Percentiles rank a stretch among this genome's conserved stretches.
phyloP scores from a whole-genome alignment of 257 asterid species.

The Solanum pimpinellifolium region DNA sequence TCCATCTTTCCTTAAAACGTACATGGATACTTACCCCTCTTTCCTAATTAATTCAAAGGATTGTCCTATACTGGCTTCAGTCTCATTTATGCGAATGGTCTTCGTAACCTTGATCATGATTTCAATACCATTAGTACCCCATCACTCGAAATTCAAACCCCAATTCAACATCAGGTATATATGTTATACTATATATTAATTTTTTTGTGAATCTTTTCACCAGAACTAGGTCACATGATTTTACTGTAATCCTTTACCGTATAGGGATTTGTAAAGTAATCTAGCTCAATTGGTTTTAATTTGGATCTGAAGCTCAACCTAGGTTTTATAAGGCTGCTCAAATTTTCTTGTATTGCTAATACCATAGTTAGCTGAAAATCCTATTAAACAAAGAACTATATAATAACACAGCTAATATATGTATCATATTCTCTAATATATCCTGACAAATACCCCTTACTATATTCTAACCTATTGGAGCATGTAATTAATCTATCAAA shows the following conservation, averaged over 20 bases:
- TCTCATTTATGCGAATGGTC: background rate
- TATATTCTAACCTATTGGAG: background rate
- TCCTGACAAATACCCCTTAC: background rate
- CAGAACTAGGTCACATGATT: background rate
- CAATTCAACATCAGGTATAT: background rate
- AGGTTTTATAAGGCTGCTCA: too few relatives aligned
- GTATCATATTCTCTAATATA: background rate
- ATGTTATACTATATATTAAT: background rate
- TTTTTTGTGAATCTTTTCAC: background rate
- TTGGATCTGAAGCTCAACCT: background rate
- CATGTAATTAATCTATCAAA: background rate
- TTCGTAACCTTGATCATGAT: background rate
- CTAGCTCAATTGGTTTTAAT: background rate
- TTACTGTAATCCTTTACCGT: too few relatives aligned
- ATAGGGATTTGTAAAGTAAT: background rate
- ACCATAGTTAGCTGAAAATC: background rate
- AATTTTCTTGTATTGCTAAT: background rate
- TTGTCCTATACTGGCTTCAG: background rate
- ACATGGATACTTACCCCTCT: background rate
- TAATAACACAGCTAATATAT: background rate
- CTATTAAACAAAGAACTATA: background rate
- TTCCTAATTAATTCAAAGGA: background rate
- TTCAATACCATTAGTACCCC: background rate
- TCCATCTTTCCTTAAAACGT: background rate
- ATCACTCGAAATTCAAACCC: background rate